Evolutionary conservation across 169 alveolate species (phyloP).

Genomic region (Plasmodium gonderi): DNA sequence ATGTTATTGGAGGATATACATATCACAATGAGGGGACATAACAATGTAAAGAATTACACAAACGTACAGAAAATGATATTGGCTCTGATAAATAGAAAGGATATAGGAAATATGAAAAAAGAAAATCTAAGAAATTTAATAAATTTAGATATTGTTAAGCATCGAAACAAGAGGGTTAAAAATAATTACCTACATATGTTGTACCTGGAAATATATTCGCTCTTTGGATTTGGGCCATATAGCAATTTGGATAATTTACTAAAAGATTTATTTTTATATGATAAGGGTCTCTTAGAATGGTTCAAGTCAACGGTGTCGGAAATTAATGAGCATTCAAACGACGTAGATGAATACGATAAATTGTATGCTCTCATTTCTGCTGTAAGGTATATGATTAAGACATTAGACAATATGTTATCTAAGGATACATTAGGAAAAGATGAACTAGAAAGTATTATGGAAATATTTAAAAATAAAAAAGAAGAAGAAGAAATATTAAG

Average conservation of each 20-base stretch:
- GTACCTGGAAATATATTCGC: conserved; percentile 36
- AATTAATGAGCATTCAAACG: neutral
- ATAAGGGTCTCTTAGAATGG: conserved; percentile 45
- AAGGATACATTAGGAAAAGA: conserved; percentile 1
- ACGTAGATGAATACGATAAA: neutral
- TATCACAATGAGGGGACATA: neutral
- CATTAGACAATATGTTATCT: neutral
- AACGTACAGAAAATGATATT: conserved; percentile 25
- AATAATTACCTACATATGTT: conserved; percentile 25
- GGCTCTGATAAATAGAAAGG: conserved; percentile 3
- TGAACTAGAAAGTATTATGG: neutral
- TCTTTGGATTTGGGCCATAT: conserved; percentile 45
- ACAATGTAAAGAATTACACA: conserved; percentile 1
- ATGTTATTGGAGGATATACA: conserved; percentile 26
- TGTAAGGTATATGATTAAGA: conserved; percentile 20
- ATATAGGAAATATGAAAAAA: neutral
- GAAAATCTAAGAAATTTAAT: neutral
- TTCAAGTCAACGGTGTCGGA: neutral
- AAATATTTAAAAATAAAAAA: conserved; percentile 9
- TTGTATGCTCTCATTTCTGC: conserved; percentile 10
- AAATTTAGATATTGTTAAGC: conserved; percentile 18
- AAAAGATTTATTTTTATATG: conserved; percentile 28
- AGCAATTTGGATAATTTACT: conserved; percentile 27
- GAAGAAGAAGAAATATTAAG: neutral
- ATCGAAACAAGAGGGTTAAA: conserved; percentile 4